Conservation (phyloP, 352 stramenopile species). For the Phytophthora nicotianae region DNA sequence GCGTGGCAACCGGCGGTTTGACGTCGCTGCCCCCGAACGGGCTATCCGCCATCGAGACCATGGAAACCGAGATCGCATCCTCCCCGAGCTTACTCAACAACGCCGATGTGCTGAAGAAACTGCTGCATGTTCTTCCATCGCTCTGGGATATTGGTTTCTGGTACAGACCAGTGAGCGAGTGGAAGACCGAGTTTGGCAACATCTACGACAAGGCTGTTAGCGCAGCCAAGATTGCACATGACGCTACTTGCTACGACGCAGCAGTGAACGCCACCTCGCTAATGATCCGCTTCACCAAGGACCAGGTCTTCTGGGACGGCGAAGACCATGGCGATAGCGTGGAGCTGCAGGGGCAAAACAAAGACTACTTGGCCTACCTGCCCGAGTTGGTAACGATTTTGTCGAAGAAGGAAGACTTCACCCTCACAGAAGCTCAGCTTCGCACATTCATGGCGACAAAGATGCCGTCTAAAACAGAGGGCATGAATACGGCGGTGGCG, state of each 20-base stretch:
- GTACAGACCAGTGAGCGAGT: slow-evolving; percentile 48
- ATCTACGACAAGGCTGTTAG: slow-evolving; percentile 37
- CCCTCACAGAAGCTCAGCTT: slow-evolving; percentile 43
- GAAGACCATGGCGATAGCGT: slow-evolving; percentile 38
- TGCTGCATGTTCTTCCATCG: slow-evolving; percentile 44
- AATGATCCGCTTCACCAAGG: slow-evolving; percentile 73
- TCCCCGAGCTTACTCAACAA: slow-evolving; percentile 30
- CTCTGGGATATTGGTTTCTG: slow-evolving; percentile 62
- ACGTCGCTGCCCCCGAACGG: slow-evolving; percentile 41
- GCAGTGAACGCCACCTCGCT: slow-evolving; percentile 59
- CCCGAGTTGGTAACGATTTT: slow-evolving; percentile 43
- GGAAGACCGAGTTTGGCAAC: slow-evolving; percentile 37
- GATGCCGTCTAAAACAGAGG: slow-evolving; percentile 62
- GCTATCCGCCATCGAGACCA: slow-evolving; percentile 37
- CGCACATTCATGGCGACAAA: slow-evolving; percentile 58
- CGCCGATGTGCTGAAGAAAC: slow-evolving; percentile 31
- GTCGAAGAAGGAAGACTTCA: slow-evolving; percentile 30
- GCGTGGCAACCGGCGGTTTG: slow-evolving; percentile 48
- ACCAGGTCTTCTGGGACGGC: slow-evolving; percentile 57
- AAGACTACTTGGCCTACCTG: slow-evolving; percentile 45
- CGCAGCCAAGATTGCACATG: slow-evolving; percentile 29
- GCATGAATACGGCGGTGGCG: slow-evolving; percentile 52
- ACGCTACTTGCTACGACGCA: slow-evolving; percentile 32
- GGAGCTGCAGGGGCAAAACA: slow-evolving; percentile 27
- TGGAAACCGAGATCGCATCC: slow-evolving; percentile 36